phyloP scores from a whole-genome alignment of 2,329 filamentous ascomycete species.

The Paecilomyces sp. region DNA sequence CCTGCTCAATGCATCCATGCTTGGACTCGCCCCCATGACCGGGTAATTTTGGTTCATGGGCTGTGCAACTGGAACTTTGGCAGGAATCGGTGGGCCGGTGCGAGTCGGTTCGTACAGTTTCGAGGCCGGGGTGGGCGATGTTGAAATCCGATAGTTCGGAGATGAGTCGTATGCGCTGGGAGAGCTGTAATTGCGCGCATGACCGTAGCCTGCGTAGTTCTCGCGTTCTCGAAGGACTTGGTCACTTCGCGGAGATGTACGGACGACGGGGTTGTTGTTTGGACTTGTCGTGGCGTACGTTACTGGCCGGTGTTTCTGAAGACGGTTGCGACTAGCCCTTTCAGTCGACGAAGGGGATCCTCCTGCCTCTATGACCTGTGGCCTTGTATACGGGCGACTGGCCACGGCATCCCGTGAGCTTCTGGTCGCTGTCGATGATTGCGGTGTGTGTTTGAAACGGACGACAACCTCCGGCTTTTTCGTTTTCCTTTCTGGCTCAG shows the following conservation, averaged over 20 bases:
- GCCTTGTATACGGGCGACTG: slow-evolving; percentile 13
- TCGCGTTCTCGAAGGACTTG: slow-evolving; percentile 13
- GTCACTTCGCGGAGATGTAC: slow-evolving; percentile 16
- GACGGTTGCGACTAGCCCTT: slow-evolving; percentile 6
- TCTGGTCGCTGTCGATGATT: slow-evolving; percentile 12
- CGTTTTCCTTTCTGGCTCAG: slow-evolving; percentile 55
- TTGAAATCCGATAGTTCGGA: slow-evolving; percentile 18
- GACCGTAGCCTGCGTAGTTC: slow-evolving; percentile 11
- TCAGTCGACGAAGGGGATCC: slow-evolving; percentile 13
- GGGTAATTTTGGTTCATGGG: slow-evolving; percentile 21
- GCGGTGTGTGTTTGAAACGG: slow-evolving; percentile 36
- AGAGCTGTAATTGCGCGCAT: slow-evolving; percentile 16
- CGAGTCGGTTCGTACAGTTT: slow-evolving; percentile 22
- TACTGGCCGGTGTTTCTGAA: slow-evolving; percentile 9
- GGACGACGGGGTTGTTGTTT: slow-evolving; percentile 7
- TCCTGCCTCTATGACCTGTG: slow-evolving; percentile 26
- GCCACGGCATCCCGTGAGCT: slow-evolving; percentile 9
- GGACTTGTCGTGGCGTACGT: slow-evolving; percentile 6
- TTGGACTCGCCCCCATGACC: slow-evolving; percentile 20
- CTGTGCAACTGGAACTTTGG: slow-evolving; percentile 33
- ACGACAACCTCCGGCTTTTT: slow-evolving; percentile 43
- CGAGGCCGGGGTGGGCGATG: slow-evolving; percentile 21
- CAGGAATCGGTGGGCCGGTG: slow-evolving; percentile 33
- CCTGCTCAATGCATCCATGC: slow-evolving; percentile 46
- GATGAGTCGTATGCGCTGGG: slow-evolving; percentile 16